Base-by-base conservation (phyloP, 768 basidiomycete species). In the Pleurotus platypus region DNA sequence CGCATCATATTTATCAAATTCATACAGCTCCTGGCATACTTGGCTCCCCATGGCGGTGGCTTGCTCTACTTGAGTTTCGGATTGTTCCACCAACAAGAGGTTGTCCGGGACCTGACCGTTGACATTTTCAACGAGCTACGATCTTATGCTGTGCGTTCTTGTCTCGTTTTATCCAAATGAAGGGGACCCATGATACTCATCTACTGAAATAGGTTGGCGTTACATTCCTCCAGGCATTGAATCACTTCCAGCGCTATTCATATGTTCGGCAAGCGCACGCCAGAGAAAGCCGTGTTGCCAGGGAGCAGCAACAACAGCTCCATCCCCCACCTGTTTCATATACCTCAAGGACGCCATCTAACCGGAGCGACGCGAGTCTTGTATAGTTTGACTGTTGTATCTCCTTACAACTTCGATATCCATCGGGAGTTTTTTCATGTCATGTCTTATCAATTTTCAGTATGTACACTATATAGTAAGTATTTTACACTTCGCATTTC, bases 231-330 rank as follows among this genome's bases (percentile, higher is more conserved):
- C 85, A 89, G 66, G 75, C 82, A 8, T 78, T 96, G 22, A 96
- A 94, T 67, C 88, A 91, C 63, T 96, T 95, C 68, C 92, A 94
- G 65, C 84, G 90, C 2, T 89, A 92, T 58, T 90, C 94, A 0
- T 95, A 92, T 64, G 84, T 91, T 22, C 82, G 93, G 45, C 87
- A 91, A 67, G 91, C 90, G 0, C 81, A 90, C 66, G 83, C 82
- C 12, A 78, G 80, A 37, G 87, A 92, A 59, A 72, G 68, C 58
- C 71, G 70, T 40, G 50, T 63, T 27, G 43, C 59, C 49, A 57
- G 46, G 26, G 68, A 72, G 22, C 70, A 72, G 22, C 71, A 72
- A 38, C 66, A 70, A 45, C 66, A 63, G 60, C 64, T 63, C 24
- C 64, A 60, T 37, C 63, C 66, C 38, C 61, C 46, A 56, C 60